Percentiles rank a stretch among this genome's conserved stretches.
phyloP scores from a whole-genome alignment of 2,329 filamentous ascomycete species.

The Allantophomopsis lycopodina region DNA sequence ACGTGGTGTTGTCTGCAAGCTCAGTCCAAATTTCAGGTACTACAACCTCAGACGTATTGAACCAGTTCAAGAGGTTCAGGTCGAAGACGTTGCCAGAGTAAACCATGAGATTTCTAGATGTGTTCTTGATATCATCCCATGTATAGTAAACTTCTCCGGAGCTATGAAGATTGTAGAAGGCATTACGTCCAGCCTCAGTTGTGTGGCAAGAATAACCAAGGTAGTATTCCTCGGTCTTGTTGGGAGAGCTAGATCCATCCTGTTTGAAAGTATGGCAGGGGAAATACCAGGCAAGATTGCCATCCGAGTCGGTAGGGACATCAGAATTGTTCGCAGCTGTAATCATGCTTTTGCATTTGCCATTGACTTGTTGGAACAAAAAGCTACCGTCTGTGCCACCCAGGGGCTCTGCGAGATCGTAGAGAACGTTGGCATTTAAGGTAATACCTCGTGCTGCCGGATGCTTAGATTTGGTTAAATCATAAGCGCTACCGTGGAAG shows the following conservation, averaged over 20 bases:
- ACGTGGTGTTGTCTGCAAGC: conserved; percentile 52
- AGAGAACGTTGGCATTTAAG: conserved; percentile 64
- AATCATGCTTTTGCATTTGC: conserved; percentile 86
- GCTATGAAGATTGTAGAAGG: conserved; percentile 61
- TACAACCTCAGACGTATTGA: conserved; percentile 67
- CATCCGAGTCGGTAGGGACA: conserved; percentile 60
- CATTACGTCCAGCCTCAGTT: conserved; percentile 46
- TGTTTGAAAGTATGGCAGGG: conserved; percentile 87
- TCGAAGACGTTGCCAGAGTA: conserved; percentile 93
- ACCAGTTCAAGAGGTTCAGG: conserved; percentile 77
- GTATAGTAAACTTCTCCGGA: conserved; percentile 89
- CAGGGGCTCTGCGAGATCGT: conserved; percentile 68
- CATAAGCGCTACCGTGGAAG: conserved; percentile 84
- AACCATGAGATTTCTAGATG: conserved; percentile 77
- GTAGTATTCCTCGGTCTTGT: conserved; percentile 63
- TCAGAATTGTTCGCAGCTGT: conserved; percentile 56
- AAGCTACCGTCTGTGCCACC: conserved; percentile 92
- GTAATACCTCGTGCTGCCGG: conserved; percentile 71
- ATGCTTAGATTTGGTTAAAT: conserved; percentile 65
- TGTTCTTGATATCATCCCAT: conserved; percentile 88
- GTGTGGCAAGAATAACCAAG: conserved; percentile 86
- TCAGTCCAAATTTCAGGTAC: conserved; percentile 69
- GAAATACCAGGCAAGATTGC: conserved; percentile 90
- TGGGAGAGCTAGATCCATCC: conserved; percentile 72
- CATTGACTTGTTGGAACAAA: conserved; percentile 96